Base-by-base conservation (phyloP, 768 basidiomycete species). In the Solioccasus polychromus region DNA sequence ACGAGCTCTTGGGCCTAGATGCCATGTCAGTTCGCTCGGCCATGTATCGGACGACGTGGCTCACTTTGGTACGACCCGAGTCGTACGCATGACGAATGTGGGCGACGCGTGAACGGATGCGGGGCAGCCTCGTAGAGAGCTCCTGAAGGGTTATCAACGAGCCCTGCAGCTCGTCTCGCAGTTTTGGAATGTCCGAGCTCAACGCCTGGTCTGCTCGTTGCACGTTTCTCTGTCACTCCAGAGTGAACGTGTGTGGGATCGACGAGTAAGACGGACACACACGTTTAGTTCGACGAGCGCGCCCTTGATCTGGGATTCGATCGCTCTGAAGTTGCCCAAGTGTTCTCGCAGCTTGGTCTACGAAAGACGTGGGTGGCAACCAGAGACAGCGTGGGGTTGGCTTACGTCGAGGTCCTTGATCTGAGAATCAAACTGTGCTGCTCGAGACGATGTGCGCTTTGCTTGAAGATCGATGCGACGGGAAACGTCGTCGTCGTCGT, bases 241-340 rank as follows among this genome's bases (percentile, higher is more conserved):
- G 17, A 14, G 26, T 34, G n/a, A 26, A 35, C 24, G 32, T 26
- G 31, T 29, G 32, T 18, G 23, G 42, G 15, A 20, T 12, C 10
- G 34, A 17, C n/a, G 11, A 14, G 39, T 14, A 14, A 30, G 8
- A n/a, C 8, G 19, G 10, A 55, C 50, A 63, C 74, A 45, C 26
- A 83, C 88, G 58, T 82, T 77, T 25, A 89, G 70, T 38, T 74
- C 75, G 51, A 68, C 71, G 43, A 79, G 76, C 4, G 83, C 77
- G 42, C 85, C 85, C 50, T 80, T 79, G 26, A 89, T 71, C 20
- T 80, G 74, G 49, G 76, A 76, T 52, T 89, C 84, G 50, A 89
- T 81, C 15, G 83, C 81, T 43, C 83, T 72, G 44, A 87, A 88
- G 58, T 88, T 88, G 55, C 82, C 82, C 44, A 89, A 68, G 58